Percentiles rank a stretch among this genome's conserved stretches.
Evolutionary conservation across 1,284 basidiomycete species (phyloP).

Genomic region (Cryptococcus amylolentus): DNA sequence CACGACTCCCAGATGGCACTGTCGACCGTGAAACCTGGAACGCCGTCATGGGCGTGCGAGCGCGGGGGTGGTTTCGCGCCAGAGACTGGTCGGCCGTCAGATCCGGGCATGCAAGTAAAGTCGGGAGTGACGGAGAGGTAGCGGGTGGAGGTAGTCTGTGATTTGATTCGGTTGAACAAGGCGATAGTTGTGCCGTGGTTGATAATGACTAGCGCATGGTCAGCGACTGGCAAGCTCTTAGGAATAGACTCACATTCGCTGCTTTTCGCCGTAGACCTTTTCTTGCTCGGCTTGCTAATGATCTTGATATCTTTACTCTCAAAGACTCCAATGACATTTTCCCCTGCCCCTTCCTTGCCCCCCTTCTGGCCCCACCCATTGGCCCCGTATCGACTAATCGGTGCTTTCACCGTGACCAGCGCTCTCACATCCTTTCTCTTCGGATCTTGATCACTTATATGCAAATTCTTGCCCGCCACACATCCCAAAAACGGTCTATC

Average conservation of each 20-base stretch:
- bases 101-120: constrained; percentile 80
- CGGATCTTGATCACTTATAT: constrained; percentile 45
- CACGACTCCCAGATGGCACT: constrained; percentile 67
- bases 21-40: constrained; percentile 50
- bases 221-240: too few relatives aligned
- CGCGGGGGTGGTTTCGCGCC: constrained; percentile 53
- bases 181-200: constrained; percentile 94
- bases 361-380: constrained; percentile 35
- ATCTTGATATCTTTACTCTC: constrained; percentile 91
- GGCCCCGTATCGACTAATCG: constrained; percentile 53
- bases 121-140: constrained; percentile 92
- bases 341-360: constrained; percentile 65
- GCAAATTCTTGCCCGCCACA: constrained; percentile 44
- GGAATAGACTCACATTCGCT: constrained; percentile 68
- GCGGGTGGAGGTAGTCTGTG: constrained; percentile 90
- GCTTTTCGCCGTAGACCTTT: constrained; percentile 88
- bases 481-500: constrained; percentile 45
- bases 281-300: constrained; percentile 95
- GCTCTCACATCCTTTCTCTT: constrained; percentile 77
- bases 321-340: constrained; percentile 70
- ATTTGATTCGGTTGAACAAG: constrained; percentile 87
- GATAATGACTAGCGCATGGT: constrained; percentile 66
- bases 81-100: constrained; percentile 78
- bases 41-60: constrained; percentile 14
- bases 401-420: constrained; percentile 80